phyloP scores from a whole-genome alignment of 2,329 filamentous ascomycete species.

The Claviceps purpurea region DNA sequence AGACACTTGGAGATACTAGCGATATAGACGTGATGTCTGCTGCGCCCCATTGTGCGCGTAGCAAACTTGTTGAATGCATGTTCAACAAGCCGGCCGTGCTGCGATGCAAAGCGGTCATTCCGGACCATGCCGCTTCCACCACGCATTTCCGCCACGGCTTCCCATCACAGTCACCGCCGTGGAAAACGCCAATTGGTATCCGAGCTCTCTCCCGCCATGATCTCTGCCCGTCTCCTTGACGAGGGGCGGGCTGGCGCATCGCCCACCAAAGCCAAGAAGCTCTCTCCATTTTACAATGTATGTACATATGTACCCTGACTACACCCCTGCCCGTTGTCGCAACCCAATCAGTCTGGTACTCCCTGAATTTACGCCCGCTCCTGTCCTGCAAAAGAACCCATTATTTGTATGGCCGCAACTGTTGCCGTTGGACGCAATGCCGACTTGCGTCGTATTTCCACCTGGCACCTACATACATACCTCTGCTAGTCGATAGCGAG shows the following conservation, averaged over 20 bases:
- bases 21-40: neutral
- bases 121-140: neutral
- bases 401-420: neutral
- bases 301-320: no score
- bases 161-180: slow-evolving; percentile 1
- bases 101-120: neutral
- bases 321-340: neutral
- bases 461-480: neutral
- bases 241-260: neutral
- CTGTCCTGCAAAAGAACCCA: neutral
- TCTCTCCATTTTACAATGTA: neutral
- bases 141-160: neutral
- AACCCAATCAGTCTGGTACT: neutral
- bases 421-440: neutral
- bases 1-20: neutral
- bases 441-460: slow-evolving; percentile 2
- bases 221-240: neutral
- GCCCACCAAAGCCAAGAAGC: neutral
- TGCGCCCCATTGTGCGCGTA: neutral
- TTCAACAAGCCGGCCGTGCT: neutral
- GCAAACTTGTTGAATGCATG: neutral
- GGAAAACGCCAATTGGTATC: neutral
- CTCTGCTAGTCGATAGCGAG: neutral
- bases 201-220: neutral
- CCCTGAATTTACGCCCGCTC: neutral